Evolutionary conservation across 192 early-diverging fungal species (phyloP).

Genomic region (Bifiguratus adelaidae): DNA sequence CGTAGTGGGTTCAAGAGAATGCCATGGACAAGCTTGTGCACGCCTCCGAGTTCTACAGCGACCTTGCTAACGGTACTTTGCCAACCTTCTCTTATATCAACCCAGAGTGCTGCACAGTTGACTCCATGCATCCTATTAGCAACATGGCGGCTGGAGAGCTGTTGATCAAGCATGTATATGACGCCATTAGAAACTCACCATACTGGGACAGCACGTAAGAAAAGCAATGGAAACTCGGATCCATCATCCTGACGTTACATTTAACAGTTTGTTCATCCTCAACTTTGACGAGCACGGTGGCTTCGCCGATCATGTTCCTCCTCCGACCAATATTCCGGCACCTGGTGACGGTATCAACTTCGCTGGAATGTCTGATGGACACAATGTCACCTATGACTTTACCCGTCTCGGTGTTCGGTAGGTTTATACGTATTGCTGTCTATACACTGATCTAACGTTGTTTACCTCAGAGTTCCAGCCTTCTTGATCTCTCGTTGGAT

Average conservation of each 20-base stretch:
- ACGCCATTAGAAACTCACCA: constrained; percentile 1
- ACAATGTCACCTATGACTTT: constrained; percentile 22
- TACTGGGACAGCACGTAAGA: constrained; percentile 1
- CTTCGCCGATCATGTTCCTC: constrained; percentile 30
- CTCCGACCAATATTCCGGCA: constrained; percentile 29
- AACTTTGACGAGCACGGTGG: constrained; percentile 41
- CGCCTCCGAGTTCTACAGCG: no score
- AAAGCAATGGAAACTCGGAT: no score
- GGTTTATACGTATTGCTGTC: no score
- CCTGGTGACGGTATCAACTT: constrained; percentile 21
- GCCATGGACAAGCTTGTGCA: constrained; percentile 1
- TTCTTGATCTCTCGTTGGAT: no score
- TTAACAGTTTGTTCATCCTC: constrained; percentile 26
- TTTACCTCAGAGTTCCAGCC: no score
- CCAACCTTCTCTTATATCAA: no score
- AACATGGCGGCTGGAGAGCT: not conserved
- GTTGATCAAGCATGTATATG: constrained; percentile 1
- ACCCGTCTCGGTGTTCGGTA: constrained; percentile 36
- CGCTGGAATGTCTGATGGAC: constrained; percentile 5
- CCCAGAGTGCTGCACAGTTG: not conserved
- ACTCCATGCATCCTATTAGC: not conserved
- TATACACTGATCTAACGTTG: no score
- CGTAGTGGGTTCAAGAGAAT: constrained; percentile 2
- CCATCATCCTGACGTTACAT: no score
- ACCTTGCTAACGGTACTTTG: no score